phyloP scores from a whole-genome alignment of 495 filamentous ascomycete species.

The Patellaria atrata region DNA sequence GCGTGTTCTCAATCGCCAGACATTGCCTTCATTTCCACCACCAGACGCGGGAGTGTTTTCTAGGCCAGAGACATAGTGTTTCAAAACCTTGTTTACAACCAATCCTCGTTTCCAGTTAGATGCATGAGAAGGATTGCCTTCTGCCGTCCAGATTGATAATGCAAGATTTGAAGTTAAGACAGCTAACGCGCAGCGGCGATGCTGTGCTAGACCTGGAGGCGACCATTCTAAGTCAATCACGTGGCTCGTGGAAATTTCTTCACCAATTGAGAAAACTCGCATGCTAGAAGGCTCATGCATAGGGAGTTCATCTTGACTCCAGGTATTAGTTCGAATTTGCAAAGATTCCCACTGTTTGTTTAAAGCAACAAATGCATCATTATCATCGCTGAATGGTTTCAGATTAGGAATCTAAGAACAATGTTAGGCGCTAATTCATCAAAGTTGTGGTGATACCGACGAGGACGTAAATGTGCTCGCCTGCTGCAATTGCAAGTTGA shows the following conservation, averaged over 20 bases:
- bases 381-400: neutral
- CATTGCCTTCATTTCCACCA: too few species aligned
- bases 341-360: slow-evolving; percentile 19
- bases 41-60: too few species aligned
- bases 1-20: slow-evolving; percentile 16
- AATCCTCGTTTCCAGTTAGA: slow-evolving; percentile 24
- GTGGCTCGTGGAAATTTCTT: slow-evolving; percentile 44
- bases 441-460: slow-evolving; percentile 22
- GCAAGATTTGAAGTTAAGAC: slow-evolving; percentile 44
- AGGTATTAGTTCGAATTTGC: slow-evolving; percentile 34
- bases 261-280: slow-evolving; percentile 43
- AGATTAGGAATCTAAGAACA: slow-evolving; percentile 28
- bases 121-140: slow-evolving; percentile 13
- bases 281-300: slow-evolving; percentile 32
- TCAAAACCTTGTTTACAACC: slow-evolving; percentile 20
- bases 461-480: slow-evolving; percentile 43
- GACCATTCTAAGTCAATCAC: slow-evolving; percentile 46
- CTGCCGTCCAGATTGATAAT: slow-evolving; percentile 20
- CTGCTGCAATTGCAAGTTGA: slow-evolving; percentile 44
- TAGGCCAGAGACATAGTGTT: slow-evolving; percentile 8
- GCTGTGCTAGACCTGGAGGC: slow-evolving; percentile 41
- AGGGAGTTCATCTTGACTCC: slow-evolving; percentile 40
- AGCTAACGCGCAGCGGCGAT: slow-evolving; percentile 42
- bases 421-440: slow-evolving; percentile 1
- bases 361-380: slow-evolving; percentile 1